Evolutionary conservation across 2,329 filamentous ascomycete genomes (phyloP).

Genomic region (Escovopsis sp.): DNA sequence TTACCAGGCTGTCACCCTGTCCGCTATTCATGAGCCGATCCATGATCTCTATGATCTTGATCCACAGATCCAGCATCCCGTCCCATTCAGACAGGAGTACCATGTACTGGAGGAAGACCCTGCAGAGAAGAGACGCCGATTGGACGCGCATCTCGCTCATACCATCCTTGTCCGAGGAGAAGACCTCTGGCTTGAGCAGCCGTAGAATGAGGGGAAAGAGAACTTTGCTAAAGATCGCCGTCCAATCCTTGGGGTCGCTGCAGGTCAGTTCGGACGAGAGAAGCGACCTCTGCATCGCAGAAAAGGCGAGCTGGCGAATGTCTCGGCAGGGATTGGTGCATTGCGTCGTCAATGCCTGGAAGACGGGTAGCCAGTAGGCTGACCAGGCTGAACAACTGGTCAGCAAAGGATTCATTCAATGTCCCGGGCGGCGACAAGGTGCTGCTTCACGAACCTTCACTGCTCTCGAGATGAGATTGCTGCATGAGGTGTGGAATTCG

Average conservation of each 20-base stretch:
- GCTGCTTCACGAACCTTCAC: conserved; percentile 44
- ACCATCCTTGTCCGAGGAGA: conserved; percentile 74
- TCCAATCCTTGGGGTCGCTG: conserved; percentile 83
- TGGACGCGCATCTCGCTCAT: conserved; percentile 95
- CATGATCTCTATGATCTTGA: conserved; percentile 85
- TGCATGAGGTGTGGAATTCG: conserved; percentile 78
- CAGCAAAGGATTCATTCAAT: background rate
- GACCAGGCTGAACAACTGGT: conserved; percentile 57
- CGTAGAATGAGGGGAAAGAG: conserved; percentile 81
- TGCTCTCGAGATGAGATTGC: conserved; percentile 81
- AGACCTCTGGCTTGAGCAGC: conserved; percentile 86
- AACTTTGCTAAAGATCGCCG: conserved; percentile 84
- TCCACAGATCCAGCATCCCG: conserved; percentile 82
- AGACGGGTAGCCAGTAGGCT: conserved; percentile 93
- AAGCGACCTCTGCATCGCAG: conserved; percentile 70
- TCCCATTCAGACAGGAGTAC: conserved; percentile 73
- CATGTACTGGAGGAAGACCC: conserved; percentile 89
- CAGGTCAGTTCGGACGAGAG: conserved; percentile 73
- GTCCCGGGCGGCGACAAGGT: background rate
- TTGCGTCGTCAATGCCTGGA: conserved; percentile 74
- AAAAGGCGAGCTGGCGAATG: conserved; percentile 77
- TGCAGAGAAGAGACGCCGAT: conserved; percentile 79
- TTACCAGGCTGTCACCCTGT: conserved; percentile 74
- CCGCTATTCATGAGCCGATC: conserved; percentile 93
- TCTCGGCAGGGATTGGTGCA: conserved; percentile 91